Evolutionary conservation across 2,329 filamentous ascomycete species (phyloP).

Genomic region (Colletotrichum lentis): DNA sequence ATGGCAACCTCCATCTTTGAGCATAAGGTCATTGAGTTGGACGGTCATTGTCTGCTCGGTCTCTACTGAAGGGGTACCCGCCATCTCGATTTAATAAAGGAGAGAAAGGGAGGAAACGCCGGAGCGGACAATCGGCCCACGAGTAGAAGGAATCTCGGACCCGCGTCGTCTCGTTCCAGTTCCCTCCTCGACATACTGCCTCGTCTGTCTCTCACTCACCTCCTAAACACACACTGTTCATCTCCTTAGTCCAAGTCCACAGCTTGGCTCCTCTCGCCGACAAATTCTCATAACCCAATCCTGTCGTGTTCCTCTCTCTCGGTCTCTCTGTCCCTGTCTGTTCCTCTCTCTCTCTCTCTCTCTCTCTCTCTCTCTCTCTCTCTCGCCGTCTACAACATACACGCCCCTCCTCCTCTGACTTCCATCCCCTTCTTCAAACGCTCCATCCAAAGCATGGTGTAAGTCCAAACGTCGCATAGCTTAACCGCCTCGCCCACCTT

Average conservation of each 20-base stretch:
- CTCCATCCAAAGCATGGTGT: conserved; percentile 33
- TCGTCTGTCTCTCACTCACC: conserved; percentile 24
- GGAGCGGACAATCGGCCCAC: conserved; percentile 28
- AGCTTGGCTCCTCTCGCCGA: conserved; percentile 2
- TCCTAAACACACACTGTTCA: conserved; percentile 12
- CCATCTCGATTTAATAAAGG: conserved; percentile 30
- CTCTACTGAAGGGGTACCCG: conserved; percentile 27
- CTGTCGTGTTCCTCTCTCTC: conserved; percentile 30
- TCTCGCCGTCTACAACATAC: conserved; percentile 28
- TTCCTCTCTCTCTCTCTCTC: too few species aligned
- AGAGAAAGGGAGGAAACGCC: conserved; percentile 19
- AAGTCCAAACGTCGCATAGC: conserved; percentile 37
- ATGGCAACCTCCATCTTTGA: conserved; percentile 35
- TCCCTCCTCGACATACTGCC: conserved; percentile 21
- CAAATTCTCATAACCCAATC: conserved; percentile 15
- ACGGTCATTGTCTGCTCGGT: conserved; percentile 38
- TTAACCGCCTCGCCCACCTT: conserved; percentile 25
- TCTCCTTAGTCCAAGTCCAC: conserved; percentile 24
- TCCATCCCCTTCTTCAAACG: conserved; percentile 27
- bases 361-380: conserved; percentile 12
- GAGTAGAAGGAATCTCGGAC: conserved; percentile 24
- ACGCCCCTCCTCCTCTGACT: conserved; percentile 10
- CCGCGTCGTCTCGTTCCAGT: conserved; percentile 25
- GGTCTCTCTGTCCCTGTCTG: too few species aligned
- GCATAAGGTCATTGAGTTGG: conserved; percentile 40